Evolutionary conservation across 345 rosid species (phyloP), one percentile per base, ranked within the genome.

Genomic region (Corchorus olitorius): DNA sequence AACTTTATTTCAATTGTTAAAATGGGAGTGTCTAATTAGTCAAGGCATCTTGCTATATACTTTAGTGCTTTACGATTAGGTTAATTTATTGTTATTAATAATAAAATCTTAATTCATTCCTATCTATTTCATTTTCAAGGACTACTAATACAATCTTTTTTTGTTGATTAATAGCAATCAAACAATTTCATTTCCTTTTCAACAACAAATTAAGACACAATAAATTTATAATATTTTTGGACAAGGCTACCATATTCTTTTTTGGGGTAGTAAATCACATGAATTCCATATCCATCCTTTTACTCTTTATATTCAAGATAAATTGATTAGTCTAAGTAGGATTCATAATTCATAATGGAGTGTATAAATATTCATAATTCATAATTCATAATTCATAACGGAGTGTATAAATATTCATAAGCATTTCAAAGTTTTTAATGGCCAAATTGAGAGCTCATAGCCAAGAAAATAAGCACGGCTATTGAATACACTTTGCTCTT

Each of bases 1-100:
- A 4, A 49, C 37, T 54, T 55, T 8, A 27, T 33, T 72, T 72
- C 37, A 41, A 64, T 13, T 72, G 27, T 27, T 39, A 19, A 27
- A 39, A 19, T 72, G 65, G 19, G 37, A 19, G 35, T 37, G 65
- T 19, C 3, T 13, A 14, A 5, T 50, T 1, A 55, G 64, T 73
- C 75, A 72, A 54, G 64, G 37, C 39, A 55, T 13, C 27, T 72
- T 54, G 4, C 12, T 33, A 35, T 55, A 14, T 50, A 27, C 27
- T 27, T 27, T 27, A 49, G 37, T 69, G 46, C 13, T 49, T 50
- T 27, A 69, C 50, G 5, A 70, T 70, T 70, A 16, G 73, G 60
- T 70, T 12, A 33, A 22, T 59, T 2, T 0, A 48, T 22, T 55
- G 8, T 2, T 22, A n/a, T n/a, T n/a, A n/a, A n/a, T n/a, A n/a